Evolutionary conservation across 371 early-diverging fungal genomes (phyloP), one percentile per base, ranked within the genome.

Genomic region (Catenaria anguillulae): DNA sequence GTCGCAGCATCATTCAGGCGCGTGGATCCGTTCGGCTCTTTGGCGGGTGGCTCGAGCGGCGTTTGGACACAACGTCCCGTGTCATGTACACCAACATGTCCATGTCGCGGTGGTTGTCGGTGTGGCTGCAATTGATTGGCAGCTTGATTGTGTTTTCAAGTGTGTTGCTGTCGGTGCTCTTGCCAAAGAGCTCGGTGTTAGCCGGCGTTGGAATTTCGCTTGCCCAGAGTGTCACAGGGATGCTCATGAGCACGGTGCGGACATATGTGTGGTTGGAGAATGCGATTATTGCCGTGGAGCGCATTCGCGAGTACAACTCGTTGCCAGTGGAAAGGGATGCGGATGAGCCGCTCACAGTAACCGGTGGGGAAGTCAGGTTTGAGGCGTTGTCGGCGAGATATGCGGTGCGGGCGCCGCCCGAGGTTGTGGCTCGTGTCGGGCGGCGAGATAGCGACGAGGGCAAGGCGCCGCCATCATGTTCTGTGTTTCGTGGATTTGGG

Each of bases 221-320:
- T 69, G 88, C 96, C 1, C 68, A 92, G 56, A 79, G 75, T 23
- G 79, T 92, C n/a, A 91, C 92, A 1, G 84, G 86, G 65, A 79
- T 84, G n/a, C 71, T 97, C 33, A 90, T 89, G 61, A 90, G 89
- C 86, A 77, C 83, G 62, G 84, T 94, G 31, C 79, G 95, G 23
- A 77, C 75, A 65, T 78, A 71, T 15, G 72, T 43, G 19, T 43
- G 45, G 45, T 23, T 43, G 19, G 45, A 40, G 40, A 43, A 43
- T 21, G 19, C 12, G 17, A 43, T 43, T 23, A 17, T 50, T 4
- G 24, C 29, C 2, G 52, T 50, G 29, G 52, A 50, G 52, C 52
- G 52, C 17, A 50, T 50, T 23, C 15, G 23, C 5, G 52, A 50
- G 52, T 50, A 50, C 52, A 78, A 80, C 56, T 86, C 89, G 19